Base-by-base conservation (phyloP, 306 rosid genomes). In the Malus sieversii region DNA sequence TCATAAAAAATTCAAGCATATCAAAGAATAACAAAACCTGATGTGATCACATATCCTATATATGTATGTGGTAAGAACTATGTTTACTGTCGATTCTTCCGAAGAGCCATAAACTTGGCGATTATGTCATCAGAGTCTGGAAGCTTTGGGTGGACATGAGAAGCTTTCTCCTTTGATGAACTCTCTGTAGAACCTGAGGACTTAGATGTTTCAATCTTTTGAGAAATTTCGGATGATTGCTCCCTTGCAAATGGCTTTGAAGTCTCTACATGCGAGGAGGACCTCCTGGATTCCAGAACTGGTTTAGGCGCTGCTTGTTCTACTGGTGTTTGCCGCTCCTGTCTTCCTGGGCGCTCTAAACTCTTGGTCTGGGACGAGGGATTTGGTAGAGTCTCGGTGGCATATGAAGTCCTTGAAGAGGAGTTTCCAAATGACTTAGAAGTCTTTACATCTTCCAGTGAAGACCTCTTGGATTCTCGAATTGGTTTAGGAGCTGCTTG, bases 121-220 rank as follows among this genome's bases (percentile, higher is more conserved):
- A 89, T 75, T 11, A 92, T 80, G 62, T 86, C 70, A 70, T 94
- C 96, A 32, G 85, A 88, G 76, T 94, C 96, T 1, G 98, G 98
- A 80, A 90, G 89, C 85, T 92, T 92, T 6, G 97, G 97, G 82
- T 94, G 97, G 77, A 90, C 91, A 64, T 94, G 98, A 73, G 81
- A 81, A 32, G 80, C 78, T 67, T 71, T 90, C 82, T 79, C 84
- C 74, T 77, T 84, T 18, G 88, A 76, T 23, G 86, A 58, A 62
- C 75, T 35, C 77, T 82, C 87, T 19, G 62, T 46, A 10, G 80
- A 60, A 68, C 70, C 73, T 42, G 72, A 16, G 60, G 82, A 65
- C 25, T 70, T 75, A 70, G 84, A 44, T 75, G 69, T 60, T 48
- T 22, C 81, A 57, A 42, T 72, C 77, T 82, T 80, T 18, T 83